Base-by-base conservation (phyloP, 176 grass and related monocot genomes). In the Neostapfia colusana region DNA sequence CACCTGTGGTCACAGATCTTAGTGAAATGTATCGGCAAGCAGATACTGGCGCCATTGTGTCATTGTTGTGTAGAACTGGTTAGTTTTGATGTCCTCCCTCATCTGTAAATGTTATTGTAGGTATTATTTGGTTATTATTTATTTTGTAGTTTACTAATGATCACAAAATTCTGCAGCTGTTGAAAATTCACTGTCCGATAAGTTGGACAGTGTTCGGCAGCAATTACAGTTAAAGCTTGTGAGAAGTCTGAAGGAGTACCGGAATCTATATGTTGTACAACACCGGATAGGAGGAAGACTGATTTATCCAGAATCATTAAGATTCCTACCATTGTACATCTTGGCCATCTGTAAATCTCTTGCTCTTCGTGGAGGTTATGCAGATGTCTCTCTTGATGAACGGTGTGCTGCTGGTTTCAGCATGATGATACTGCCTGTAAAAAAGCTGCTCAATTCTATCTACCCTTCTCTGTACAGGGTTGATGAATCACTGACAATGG, bases 11-110 rank as follows among this genome's bases (percentile, higher is more conserved):
- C 63, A 79, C 91, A 78, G 95, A 99, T 88, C 89, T 99, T 80
- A 54, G 80, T 84, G 95, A 99, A 87, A 99, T 99, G 92, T 99
- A 99, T 79, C 85, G 85, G 65, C 92, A 99, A 77, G 95, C 95
- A 80, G 95, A 99, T 83, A 90, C 92, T 67, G 95, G 92, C 20
- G 89, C 95, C 70, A 83, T 95, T 75, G 60, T 95, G n/a, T 95
- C 89, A 45, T 59, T 99, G 68, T 67, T 95, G 72, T 78, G 85
- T 79, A 88, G 95, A 78, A 82, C 83, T 28, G 92, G 95, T 99
- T 56, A 90, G 91, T 88, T 53, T 70, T 50, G 48, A 40, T 78
- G 41, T 27, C 67, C 37, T 39, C 57, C 10, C 35, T 28, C 38
- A 74, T 80, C 15, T 74, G 6, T 65, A 27, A 73, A 75, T 77